Evolutionary conservation across 352 stramenopile genomes (phyloP).

Genomic region (Pythium grandisporangium): DNA sequence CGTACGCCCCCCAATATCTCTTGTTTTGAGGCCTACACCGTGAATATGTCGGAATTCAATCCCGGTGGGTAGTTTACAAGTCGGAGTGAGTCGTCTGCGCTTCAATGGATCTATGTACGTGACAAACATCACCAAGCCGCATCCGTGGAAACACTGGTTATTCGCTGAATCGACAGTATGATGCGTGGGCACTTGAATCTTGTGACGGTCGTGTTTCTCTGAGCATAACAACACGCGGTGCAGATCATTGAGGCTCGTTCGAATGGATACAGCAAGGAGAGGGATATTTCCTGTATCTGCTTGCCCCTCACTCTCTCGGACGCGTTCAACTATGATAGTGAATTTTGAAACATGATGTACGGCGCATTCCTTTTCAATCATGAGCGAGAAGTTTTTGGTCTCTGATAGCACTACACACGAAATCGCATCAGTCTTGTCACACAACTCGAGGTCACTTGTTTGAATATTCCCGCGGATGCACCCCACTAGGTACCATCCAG

Average conservation of each 20-base stretch:
- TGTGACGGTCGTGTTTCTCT: not conserved
- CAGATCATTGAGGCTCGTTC: too few relatives aligned
- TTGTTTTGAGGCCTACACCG: conserved; percentile 4
- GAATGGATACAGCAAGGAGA: too few relatives aligned
- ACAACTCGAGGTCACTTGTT: conserved; percentile 7
- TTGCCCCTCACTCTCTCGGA: not conserved
- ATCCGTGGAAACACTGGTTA: too few relatives aligned
- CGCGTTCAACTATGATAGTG: conserved; percentile 1
- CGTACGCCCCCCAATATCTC: not conserved
- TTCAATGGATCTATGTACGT: conserved; percentile 11
- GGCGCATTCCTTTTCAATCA: conserved; percentile 3
- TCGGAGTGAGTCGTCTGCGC: not conserved
- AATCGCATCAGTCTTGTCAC: conserved; percentile 5
- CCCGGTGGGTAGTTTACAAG: too few relatives aligned
- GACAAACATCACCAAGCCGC: conserved; percentile 7
- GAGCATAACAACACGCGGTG: conserved; percentile 8
- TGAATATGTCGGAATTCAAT: conserved; percentile 6
- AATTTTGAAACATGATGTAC: conserved; percentile 5
- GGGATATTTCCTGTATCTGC: too few relatives aligned
- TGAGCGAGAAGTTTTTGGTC: too few relatives aligned
- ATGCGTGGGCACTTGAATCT: too few relatives aligned
- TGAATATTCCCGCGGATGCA: conserved; percentile 4
- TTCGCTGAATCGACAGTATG: too few relatives aligned
- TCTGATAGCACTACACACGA: too few relatives aligned
- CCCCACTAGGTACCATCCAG: not conserved